Conservation (phyloP, 108 stramenopile species). For the Nitzschia palea region DNA sequence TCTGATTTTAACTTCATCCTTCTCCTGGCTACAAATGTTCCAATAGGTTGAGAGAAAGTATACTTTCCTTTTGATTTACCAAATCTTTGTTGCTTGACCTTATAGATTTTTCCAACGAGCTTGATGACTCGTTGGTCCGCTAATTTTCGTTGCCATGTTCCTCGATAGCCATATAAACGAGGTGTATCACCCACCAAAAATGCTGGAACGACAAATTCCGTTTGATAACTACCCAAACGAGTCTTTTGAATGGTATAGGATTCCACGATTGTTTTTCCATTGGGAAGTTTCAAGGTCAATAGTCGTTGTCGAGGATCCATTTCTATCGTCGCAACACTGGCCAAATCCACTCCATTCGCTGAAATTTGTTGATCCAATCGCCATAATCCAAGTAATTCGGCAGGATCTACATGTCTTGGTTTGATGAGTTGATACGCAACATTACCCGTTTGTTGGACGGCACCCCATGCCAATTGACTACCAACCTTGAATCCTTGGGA, state of each 20-base stretch:
- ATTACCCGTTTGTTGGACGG: slow-evolving; percentile 36
- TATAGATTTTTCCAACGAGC: slow-evolving; percentile 48
- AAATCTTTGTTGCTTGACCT: slow-evolving; percentile 30
- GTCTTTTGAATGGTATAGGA: slow-evolving; percentile 23
- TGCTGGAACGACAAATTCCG: slow-evolving; percentile 50
- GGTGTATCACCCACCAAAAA: slow-evolving; percentile 43
- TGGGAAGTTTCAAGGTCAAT: slow-evolving; percentile 10
- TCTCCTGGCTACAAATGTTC: slow-evolving; percentile 54
- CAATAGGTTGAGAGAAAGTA: slow-evolving; percentile 21
- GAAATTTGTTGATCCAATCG: slow-evolving; percentile 50
- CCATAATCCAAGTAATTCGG: slow-evolving; percentile 47
- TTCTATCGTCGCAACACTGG: slow-evolving; percentile 51
- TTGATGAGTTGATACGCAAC: slow-evolving; percentile 41
- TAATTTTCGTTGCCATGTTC: slow-evolving; percentile 46
- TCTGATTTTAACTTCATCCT: slow-evolving; percentile 26
- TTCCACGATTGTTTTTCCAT: slow-evolving; percentile 3
- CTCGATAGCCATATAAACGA: slow-evolving; percentile 38
- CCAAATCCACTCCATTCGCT: slow-evolving; percentile 10
- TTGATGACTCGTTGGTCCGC: slow-evolving; percentile 50
- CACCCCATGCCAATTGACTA: slow-evolving; percentile 27
- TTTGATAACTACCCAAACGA: slow-evolving; percentile 28
- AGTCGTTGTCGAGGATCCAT: slow-evolving; percentile 20
- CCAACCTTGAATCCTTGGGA: slow-evolving; percentile 30
- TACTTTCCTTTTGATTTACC: slow-evolving; percentile 27
- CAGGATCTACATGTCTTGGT: slow-evolving; percentile 37